These are phyloP conservation scores for Metschnikowia lochheadii DNA, from an alignment of 805 yeast genomes.

Conservation along the genomic window DNA sequence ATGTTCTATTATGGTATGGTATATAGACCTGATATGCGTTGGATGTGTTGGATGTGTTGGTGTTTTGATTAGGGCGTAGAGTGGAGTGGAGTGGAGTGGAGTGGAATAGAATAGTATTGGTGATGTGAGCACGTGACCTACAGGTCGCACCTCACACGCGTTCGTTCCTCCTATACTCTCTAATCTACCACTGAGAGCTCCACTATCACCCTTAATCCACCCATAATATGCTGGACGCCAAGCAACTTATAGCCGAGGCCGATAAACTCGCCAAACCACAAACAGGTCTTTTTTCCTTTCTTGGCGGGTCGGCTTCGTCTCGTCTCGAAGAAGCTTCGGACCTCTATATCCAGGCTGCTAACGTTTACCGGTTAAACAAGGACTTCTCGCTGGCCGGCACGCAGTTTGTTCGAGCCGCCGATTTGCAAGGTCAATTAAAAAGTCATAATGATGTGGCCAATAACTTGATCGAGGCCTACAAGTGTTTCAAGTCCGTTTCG, in stretches of 20 bases:
- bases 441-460: constrained; percentile 89
- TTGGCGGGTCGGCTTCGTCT: constrained; percentile 59
- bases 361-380: constrained; percentile 71
- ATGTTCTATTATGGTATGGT: no score
- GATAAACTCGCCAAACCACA: constrained; percentile 50
- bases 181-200: background rate
- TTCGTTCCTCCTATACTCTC: no score
- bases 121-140: no score
- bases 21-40: no score
- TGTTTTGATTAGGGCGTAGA: no score
- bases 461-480: constrained; percentile 73
- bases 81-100: no score
- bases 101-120: no score
- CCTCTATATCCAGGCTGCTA: constrained; percentile 89
- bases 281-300: constrained; percentile 60
- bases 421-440: constrained; percentile 66
- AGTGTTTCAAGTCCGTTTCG: constrained; percentile 70
- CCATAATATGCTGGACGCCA: constrained; percentile 30
- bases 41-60: no score
- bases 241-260: constrained; percentile 41
- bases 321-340: constrained; percentile 92
- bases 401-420: constrained; percentile 83
- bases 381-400: constrained; percentile 73
- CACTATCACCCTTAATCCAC: background rate
- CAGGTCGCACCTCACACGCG: no score